Evolutionary conservation across 2,329 filamentous ascomycete genomes (phyloP).

Genomic region (Diaporthe batatas): DNA sequence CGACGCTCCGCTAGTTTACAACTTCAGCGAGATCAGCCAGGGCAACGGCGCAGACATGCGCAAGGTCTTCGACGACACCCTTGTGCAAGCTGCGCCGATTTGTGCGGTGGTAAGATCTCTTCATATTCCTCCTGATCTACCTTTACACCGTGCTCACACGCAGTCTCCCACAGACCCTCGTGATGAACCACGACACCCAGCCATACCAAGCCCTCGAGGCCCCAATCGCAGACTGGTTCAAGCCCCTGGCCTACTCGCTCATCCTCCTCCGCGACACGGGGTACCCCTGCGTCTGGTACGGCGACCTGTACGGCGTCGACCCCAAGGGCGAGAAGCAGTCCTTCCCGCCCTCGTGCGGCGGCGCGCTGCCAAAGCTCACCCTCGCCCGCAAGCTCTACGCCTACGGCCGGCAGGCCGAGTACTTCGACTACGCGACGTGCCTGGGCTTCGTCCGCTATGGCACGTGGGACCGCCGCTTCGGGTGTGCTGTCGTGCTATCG

Average conservation of each 20-base stretch:
- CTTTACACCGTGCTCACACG: not conserved
- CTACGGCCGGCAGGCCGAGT: slow-evolving; percentile 75
- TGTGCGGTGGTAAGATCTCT: slow-evolving; percentile 52
- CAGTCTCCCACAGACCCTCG: slow-evolving; percentile 64
- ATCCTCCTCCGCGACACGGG: slow-evolving; percentile 75
- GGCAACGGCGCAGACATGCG: slow-evolving; percentile 70
- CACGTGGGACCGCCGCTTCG: slow-evolving; percentile 59
- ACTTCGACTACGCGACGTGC: slow-evolving; percentile 71
- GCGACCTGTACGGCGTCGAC: slow-evolving; percentile 74
- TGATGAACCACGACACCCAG: slow-evolving; percentile 79
- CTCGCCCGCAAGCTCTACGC: slow-evolving; percentile 75
- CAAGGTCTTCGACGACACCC: slow-evolving; percentile 71
- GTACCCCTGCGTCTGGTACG: slow-evolving; percentile 78
- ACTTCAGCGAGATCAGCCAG: slow-evolving; percentile 72
- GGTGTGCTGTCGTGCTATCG: slow-evolving; percentile 70
- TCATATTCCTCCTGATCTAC: not conserved
- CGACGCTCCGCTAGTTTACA: slow-evolving; percentile 77
- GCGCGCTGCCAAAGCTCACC: slow-evolving; percentile 68
- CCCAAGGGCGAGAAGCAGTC: slow-evolving; percentile 54
- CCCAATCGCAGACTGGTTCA: slow-evolving; percentile 75
- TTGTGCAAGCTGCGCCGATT: slow-evolving; percentile 61
- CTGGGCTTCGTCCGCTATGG: slow-evolving; percentile 71
- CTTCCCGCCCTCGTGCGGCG: slow-evolving; percentile 65
- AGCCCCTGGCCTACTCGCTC: slow-evolving; percentile 78
- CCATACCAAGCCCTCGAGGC: slow-evolving; percentile 60